Conservation (phyloP, 192 early-diverging fungal genomes). For the Backusella westeae region DNA sequence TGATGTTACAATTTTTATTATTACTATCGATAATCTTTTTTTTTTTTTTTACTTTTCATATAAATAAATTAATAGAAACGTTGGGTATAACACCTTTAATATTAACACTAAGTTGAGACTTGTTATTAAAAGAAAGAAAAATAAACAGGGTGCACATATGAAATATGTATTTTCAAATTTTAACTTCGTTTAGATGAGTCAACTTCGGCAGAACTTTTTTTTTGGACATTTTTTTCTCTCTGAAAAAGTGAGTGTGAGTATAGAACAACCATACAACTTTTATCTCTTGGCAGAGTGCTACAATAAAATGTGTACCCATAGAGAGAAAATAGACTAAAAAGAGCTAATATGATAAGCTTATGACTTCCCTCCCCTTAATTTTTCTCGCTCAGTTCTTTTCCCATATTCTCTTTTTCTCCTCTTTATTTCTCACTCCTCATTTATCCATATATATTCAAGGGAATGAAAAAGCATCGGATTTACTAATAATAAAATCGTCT, state of each 20-base stretch:
- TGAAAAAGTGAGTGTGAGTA: not conserved
- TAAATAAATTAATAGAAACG: not conserved
- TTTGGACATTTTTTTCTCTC: not conserved
- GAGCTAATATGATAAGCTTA: not conserved
- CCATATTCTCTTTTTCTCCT: not conserved
- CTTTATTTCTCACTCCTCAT: not conserved
- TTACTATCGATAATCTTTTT: not conserved
- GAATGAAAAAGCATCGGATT: not conserved
- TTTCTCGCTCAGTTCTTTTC: not conserved
- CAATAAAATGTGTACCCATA: not conserved
- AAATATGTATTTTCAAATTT: not conserved
- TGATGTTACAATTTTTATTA: not conserved
- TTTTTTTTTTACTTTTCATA: not conserved
- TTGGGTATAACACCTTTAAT: not conserved
- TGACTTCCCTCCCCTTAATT: not conserved
- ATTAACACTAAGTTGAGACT: not conserved
- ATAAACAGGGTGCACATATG: not conserved
- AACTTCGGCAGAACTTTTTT: not conserved
- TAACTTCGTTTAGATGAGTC: not conserved
- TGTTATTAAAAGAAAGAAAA: not conserved
- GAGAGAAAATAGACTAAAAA: not conserved
- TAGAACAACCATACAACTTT: not conserved
- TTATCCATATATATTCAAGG: not conserved
- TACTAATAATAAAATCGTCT: not conserved
- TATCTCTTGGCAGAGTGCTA: not conserved